Percentiles rank a stretch among this genome's conserved stretches.
These are phyloP conservation scores for Nymphaea thermarum DNA, from an alignment of 164 flowering plant species.

Conservation along the genomic window DNA sequence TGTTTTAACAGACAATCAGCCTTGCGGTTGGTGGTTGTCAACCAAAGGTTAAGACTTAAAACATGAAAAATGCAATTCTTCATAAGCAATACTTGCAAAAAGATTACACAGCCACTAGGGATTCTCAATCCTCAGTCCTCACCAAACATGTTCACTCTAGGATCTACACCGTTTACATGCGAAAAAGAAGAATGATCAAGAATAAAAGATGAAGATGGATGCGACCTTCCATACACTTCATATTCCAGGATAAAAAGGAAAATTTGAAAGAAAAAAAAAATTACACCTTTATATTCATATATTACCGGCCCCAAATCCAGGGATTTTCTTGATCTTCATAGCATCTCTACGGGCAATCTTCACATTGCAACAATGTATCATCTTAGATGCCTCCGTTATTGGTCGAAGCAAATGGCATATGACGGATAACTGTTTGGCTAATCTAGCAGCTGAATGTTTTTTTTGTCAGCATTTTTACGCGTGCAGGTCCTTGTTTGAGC, in stretches of 20 bases:
- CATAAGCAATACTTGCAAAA: no score
- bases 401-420: neutral
- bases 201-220: neutral
- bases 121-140: neutral
- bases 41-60: no score
- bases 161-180: neutral
- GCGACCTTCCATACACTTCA: no score
- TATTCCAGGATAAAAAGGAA: neutral
- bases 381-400: neutral
- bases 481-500: constrained; percentile 59
- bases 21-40: no score
- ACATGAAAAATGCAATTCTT: no score
- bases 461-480: constrained; percentile 21
- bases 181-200: neutral
- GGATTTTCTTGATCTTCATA: neutral
- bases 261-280: no score
- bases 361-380: neutral
- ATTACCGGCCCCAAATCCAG: neutral
- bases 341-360: neutral
- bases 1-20: no score
- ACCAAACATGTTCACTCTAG: neutral
- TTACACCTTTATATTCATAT: neutral
- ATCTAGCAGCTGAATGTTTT: neutral
- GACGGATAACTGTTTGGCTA: neutral
- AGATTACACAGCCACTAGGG: no score